Percentiles rank a stretch among this genome's conserved stretches.
phyloP scores from a whole-genome alignment of 176 grass and related monocot genomes.

The Aegilops sharonensis region DNA sequence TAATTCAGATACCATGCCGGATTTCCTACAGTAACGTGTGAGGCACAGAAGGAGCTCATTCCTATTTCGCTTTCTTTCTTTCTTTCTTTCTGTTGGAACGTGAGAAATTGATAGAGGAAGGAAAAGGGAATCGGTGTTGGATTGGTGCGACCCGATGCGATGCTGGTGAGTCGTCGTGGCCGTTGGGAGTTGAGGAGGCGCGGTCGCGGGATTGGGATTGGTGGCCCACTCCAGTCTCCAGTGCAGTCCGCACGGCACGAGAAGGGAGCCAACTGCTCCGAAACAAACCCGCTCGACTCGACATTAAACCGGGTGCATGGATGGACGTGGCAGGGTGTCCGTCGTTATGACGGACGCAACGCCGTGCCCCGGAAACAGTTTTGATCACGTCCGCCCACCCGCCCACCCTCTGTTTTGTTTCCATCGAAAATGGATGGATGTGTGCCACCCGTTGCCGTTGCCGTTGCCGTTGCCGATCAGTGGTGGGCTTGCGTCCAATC shows the following conservation, averaged over 20 bases:
- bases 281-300: background rate
- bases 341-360: background rate
- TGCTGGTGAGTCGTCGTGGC: conserved; percentile 9
- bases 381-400: background rate
- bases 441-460: too few species aligned
- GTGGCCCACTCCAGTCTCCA: background rate
- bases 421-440: too few species aligned
- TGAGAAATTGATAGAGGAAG: background rate
- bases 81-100: background rate
- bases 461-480: too few species aligned
- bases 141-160: background rate
- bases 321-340: background rate
- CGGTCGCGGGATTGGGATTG: background rate
- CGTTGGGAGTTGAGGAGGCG: conserved; percentile 12
- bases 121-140: background rate
- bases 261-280: background rate
- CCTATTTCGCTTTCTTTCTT: background rate
- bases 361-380: background rate
- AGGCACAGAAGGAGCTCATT: background rate
- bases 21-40: background rate
- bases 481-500: background rate
- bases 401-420: background rate
- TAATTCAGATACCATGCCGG: background rate
- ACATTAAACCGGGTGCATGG: background rate
- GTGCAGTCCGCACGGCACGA: background rate